Evolutionary conservation across 352 stramenopile species (phyloP), one percentile per base, ranked within the genome.

Genomic region (Phytophthora multivora): DNA sequence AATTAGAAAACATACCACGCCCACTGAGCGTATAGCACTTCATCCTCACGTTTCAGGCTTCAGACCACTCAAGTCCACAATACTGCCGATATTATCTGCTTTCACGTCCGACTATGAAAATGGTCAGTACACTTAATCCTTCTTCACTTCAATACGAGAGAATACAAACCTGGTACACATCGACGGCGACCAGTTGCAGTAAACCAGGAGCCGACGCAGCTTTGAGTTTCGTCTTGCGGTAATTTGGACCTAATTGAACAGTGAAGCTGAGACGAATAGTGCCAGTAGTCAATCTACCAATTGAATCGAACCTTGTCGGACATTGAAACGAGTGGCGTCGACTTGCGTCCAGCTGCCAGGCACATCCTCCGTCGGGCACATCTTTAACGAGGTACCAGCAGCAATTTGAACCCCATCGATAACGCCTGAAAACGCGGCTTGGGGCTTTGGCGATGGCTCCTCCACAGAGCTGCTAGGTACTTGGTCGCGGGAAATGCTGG

Each of bases 151-250:
- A 33, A 6, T 11, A 21, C 26, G 9, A 25, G 0, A 18, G 25
- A 36, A n/a, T 18, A 48, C 66, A 18, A 64, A 92, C 85, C 55
- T 71, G 69, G 31, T 84, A 94, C n/a, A 91, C 77, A 45, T 94
- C 85, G 13, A 91, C 83, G 2, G 79, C 83, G 6, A 90, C 53
- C 16, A 94, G 65, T 15, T 90, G 59, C 12, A 92, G 51, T 2
- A 94, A 65, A 12, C 79, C 80, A 25, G 71, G 40, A 1, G 72
- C 67, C 2, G 85, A 94, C 5, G 81, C 60, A 0, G 79, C 75
- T 70, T 94, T 94, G 9, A 76, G 46, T 47, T 89, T 91, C 3
- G 81, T 94, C 38, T 82, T 88, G 18, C 81, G 78, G 31, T 94
- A 94, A 51, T 91, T 91, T 18, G 85, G 80, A 43, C 80, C 80